Percentiles rank a stretch among this genome's conserved stretches.
Conservation (phyloP, 73 alveolate genomes). For the Symbiodinium pilosum region DNA sequence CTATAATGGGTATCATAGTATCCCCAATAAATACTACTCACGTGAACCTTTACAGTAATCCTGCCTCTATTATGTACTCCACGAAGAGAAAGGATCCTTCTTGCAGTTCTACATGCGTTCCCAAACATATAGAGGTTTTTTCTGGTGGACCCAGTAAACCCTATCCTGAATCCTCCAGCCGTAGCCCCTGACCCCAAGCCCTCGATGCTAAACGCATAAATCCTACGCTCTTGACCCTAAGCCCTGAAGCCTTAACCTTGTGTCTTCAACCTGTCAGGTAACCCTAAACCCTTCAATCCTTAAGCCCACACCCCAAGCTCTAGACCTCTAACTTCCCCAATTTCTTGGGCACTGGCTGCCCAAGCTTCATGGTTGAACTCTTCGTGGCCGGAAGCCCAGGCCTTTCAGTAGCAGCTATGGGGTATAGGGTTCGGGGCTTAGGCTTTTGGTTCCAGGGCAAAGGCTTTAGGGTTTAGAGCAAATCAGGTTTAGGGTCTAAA, state of each 20-base stretch:
- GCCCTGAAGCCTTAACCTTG: background rate
- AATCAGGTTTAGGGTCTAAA: background rate
- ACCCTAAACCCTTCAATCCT: background rate
- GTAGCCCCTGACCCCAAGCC: background rate
- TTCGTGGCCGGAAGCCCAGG: slow-evolving; percentile 82
- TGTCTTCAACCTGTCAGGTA: background rate
- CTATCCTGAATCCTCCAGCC: too few species aligned
- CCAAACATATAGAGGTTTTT: too few species aligned
- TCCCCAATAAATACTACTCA: too few species aligned
- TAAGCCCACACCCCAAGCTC: too few species aligned
- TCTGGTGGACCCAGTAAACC: too few species aligned
- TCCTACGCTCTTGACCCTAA: background rate
- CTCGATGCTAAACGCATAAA: background rate
- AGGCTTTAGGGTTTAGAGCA: background rate
- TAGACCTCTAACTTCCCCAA: background rate
- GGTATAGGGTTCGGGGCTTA: background rate
- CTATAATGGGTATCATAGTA: too few species aligned
- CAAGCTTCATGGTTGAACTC: slow-evolving; percentile 87
- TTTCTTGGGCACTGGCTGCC: slow-evolving; percentile 1
- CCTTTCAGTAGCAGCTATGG: background rate
- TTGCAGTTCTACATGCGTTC: too few species aligned
- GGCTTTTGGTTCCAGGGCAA: background rate
- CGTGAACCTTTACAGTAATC: too few species aligned
- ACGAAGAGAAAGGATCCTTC: too few species aligned
- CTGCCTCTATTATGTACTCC: too few species aligned